Base-by-base conservation (phyloP, 345 rosid genomes). In the Clarkia xantiana region DNA sequence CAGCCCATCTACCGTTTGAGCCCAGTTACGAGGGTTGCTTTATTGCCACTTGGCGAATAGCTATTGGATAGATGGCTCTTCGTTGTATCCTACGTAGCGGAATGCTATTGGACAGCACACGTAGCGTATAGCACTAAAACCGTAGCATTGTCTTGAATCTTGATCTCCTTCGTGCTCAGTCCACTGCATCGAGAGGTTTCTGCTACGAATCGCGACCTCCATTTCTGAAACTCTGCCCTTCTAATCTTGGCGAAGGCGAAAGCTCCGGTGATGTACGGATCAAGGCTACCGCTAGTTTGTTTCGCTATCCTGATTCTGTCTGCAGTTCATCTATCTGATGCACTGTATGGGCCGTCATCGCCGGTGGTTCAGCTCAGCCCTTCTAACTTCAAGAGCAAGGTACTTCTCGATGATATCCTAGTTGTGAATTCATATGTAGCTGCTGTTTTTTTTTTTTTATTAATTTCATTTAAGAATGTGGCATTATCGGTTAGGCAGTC, bases 321-420 rank as follows among this genome's bases (percentile, higher is more conserved):
- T 15, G 49, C 57, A 41, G 59, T 72, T 59, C 48, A 53, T 29
- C 18, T 59, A 42, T 61, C 76, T 22, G 50, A 63, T 34, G 97
- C 88, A 25, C 71, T 90, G 40, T 90, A 86, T 51, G 87, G 77
- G n/a, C 65, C 99, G n/a, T 93, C 99, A 2, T 87, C 98, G 4
- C 94, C 96, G 6, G 98, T 91, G 14, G 66, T 86, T 62, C 98
- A 91, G 79, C 94, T 91, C 65, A 87, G 78, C 62, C 95, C 94
- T 51, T 73, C 89, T 70, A 91, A 91, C 71, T 91, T 91, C 78
- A 86, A 84, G 75, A 84, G 89, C 68, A 91, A 91, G 94, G 98
- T 86, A 20, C 12, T 42, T 17, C 11, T 46, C 3, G 19, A 6
- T 46, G 29, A 46, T 46, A 8, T 0, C 11, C 18, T 14, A 10